Conservation (phyloP, 305 asterid genomes). For the Solanum aculeatissimum region DNA sequence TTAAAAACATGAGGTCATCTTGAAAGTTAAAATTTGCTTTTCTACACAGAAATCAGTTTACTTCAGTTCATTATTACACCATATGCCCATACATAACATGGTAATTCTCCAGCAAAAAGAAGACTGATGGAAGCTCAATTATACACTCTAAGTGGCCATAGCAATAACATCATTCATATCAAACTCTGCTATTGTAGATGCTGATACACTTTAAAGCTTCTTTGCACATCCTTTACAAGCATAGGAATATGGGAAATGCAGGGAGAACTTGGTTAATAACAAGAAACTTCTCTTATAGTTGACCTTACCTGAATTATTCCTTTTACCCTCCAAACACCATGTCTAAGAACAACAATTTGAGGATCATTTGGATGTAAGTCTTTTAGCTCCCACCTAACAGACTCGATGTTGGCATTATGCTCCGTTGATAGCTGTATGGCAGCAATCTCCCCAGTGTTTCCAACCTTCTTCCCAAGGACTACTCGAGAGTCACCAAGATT, state of each 20-base stretch:
- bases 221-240: background rate
- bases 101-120: background rate
- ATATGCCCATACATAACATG: background rate
- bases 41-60: background rate
- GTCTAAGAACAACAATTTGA: constrained; percentile 21
- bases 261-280: background rate
- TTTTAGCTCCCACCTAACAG: constrained; percentile 24
- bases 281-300: background rate
- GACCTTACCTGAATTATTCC: constrained; percentile 27
- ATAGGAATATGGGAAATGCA: background rate
- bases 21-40: background rate
- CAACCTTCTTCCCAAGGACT: constrained; percentile 25
- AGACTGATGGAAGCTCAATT: background rate
- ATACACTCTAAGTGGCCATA: background rate
- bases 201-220: background rate
- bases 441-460: constrained; percentile 18
- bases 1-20: background rate
- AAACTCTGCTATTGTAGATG: background rate
- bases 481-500: constrained; percentile 31
- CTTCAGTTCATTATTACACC: background rate
- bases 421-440: constrained; percentile 26
- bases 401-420: constrained; percentile 27
- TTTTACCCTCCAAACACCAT: constrained; percentile 33
- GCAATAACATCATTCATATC: background rate
- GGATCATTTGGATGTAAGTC: constrained; percentile 20